A percentile compares a stretch with the other conserved stretches of the same genome.
Evolutionary conservation across 2,329 filamentous ascomycete species (phyloP).

Genomic region (Huntiella abstrusa): DNA sequence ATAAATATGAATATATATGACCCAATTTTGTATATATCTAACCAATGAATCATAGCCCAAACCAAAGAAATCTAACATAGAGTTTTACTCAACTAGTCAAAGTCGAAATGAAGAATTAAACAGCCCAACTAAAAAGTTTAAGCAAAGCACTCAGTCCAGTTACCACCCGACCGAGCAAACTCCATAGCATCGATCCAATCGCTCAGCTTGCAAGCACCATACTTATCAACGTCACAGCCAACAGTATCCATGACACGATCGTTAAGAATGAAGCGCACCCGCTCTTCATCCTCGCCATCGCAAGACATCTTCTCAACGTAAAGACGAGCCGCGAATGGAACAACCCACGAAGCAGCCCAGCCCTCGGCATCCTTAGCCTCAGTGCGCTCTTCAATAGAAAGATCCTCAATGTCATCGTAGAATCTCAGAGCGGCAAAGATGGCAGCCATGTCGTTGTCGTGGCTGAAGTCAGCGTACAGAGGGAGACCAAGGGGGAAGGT

Average conservation of each 20-base stretch:
- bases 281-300: slow-evolving; percentile 35
- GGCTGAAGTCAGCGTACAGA: slow-evolving; percentile 78
- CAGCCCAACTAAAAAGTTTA: slow-evolving; percentile 11
- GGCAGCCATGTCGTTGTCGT: slow-evolving; percentile 72
- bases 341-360: slow-evolving; percentile 58
- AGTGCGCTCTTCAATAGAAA: slow-evolving; percentile 31
- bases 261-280: slow-evolving; percentile 66
- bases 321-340: slow-evolving; percentile 63
- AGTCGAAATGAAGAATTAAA: background rate
- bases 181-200: slow-evolving; percentile 56
- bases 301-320: slow-evolving; percentile 83
- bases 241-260: slow-evolving; percentile 58
- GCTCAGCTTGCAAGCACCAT: slow-evolving; percentile 51
- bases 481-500: slow-evolving; percentile 55
- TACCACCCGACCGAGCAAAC: slow-evolving; percentile 54
- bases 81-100: background rate
- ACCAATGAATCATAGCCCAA: too few species aligned
- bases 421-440: slow-evolving; percentile 62
- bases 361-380: slow-evolving; percentile 38
- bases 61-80: background rate
- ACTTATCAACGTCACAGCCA: slow-evolving; percentile 48
- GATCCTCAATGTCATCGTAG: slow-evolving; percentile 44
- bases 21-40: too few species aligned
- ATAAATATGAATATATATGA: too few species aligned
- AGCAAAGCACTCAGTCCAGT: slow-evolving; percentile 49